Evolutionary conservation across 2,329 filamentous ascomycete genomes (phyloP).

Genomic region (Fusarium multiceps): DNA sequence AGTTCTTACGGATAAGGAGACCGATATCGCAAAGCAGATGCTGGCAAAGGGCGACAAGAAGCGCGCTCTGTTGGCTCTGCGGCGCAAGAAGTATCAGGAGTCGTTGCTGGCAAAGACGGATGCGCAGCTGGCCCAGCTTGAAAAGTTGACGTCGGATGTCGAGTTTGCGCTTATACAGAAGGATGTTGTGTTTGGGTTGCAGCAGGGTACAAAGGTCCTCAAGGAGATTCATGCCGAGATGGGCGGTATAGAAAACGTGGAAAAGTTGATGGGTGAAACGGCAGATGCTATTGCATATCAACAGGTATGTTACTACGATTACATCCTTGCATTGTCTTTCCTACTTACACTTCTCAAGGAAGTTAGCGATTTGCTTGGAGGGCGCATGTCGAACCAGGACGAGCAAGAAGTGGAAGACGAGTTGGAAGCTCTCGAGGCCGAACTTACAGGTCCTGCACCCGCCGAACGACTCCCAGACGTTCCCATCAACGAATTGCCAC

Average conservation of each 20-base stretch:
- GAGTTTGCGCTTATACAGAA: conserved; percentile 98
- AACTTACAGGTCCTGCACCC: conserved; percentile 43
- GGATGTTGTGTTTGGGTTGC: conserved; percentile 90
- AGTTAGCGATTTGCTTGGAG: conserved; percentile 89
- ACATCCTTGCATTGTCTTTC: neutral
- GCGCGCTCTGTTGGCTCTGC: conserved; percentile 85
- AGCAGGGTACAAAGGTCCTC: conserved; percentile 90
- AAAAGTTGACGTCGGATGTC: conserved; percentile 87
- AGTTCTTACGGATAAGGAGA: conserved; percentile 87
- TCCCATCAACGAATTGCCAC: conserved; percentile 50
- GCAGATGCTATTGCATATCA: conserved; percentile 94
- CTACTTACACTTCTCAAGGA: conserved; percentile 67
- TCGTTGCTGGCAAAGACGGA: conserved; percentile 89
- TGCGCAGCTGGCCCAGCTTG: conserved; percentile 90
- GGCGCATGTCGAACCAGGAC: conserved; percentile 90
- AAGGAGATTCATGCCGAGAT: conserved; percentile 95
- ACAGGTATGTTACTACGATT: conserved; percentile 64
- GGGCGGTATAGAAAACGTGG: conserved; percentile 92
- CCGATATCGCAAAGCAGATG: conserved; percentile 84
- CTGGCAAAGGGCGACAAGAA: conserved; percentile 82
- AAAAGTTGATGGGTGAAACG: conserved; percentile 93
- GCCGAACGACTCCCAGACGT: conserved; percentile 47
- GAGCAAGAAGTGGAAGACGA: conserved; percentile 99
- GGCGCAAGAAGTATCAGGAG: conserved; percentile 97
- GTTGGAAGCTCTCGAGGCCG: conserved; percentile 78